phyloP scores from a whole-genome alignment of 2,329 filamentous ascomycete genomes.

The Xylariaceae sp. region DNA sequence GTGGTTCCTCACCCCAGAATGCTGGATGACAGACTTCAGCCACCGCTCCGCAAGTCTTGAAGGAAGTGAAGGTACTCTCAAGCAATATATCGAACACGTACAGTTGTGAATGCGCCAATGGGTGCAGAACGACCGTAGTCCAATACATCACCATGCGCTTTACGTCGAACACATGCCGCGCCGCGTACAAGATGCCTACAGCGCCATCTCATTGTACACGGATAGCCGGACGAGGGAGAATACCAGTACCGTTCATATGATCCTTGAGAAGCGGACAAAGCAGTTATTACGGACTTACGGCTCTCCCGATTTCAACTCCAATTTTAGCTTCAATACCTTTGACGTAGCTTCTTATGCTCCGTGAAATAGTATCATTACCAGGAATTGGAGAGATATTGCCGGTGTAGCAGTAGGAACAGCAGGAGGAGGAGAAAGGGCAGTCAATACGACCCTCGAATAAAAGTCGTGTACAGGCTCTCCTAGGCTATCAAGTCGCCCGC shows the following conservation, averaged over 20 bases:
- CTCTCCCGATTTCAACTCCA: too few relatives aligned
- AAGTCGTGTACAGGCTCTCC: slow-evolving; percentile 23
- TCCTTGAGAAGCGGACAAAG: slow-evolving; percentile 25
- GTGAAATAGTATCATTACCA: too few relatives aligned
- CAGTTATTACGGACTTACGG: slow-evolving; percentile 24
- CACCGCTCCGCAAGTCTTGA: too few relatives aligned
- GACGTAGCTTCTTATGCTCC: too few relatives aligned
- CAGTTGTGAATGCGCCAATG: slow-evolving; percentile 24
- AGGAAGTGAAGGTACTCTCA: too few relatives aligned
- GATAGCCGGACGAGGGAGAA: slow-evolving; percentile 15
- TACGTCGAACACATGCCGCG: slow-evolving; percentile 25
- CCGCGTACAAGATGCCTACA: slow-evolving; percentile 26
- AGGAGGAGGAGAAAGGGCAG: too few relatives aligned
- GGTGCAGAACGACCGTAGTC: slow-evolving; percentile 20
- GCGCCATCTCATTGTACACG: slow-evolving; percentile 21
- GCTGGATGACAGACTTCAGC: too few relatives aligned
- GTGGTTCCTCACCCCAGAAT: too few relatives aligned
- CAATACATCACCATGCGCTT: slow-evolving; percentile 23
- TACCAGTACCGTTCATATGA: slow-evolving; percentile 14
- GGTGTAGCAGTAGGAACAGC: too few relatives aligned
- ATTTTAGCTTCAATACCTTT: too few relatives aligned
- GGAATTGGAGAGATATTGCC: too few relatives aligned
- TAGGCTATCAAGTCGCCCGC: slow-evolving; percentile 33
- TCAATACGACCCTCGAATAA: too few relatives aligned
- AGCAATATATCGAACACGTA: slow-evolving; percentile 25